A percentile compares a stretch with the other conserved stretches of the same genome.
These are phyloP conservation scores for Jatropha curcas DNA, from an alignment of 345 rosid genomes.

Conservation along the genomic window DNA sequence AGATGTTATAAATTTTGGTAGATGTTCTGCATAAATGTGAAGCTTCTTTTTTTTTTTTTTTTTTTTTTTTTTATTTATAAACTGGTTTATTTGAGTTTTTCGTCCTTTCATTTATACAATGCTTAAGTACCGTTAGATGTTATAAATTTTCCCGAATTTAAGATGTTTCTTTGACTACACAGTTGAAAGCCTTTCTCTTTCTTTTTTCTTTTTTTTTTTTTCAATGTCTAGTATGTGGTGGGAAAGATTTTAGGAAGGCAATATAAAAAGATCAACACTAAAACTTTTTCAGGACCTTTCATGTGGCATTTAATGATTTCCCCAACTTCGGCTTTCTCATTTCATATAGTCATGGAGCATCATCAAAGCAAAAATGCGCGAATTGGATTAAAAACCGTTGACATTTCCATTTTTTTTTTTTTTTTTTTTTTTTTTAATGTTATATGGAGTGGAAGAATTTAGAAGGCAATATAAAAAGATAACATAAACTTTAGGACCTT, in stretches of 20 bases:
- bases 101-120: too few relatives aligned
- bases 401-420: too few relatives aligned
- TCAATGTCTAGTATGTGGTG: not conserved
- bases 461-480: not conserved
- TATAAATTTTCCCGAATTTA: too few relatives aligned
- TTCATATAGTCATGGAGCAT: not conserved
- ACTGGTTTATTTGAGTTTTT: too few relatives aligned
- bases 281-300: not conserved
- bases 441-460: not conserved
- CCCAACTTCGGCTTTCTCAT: too few relatives aligned
- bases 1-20: too few relatives aligned
- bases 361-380: slow-evolving; percentile 26
- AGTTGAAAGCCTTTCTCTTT: too few relatives aligned
- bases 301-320: not conserved
- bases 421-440: not conserved
- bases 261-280: not conserved
- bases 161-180: too few relatives aligned
- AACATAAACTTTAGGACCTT: not conserved
- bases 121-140: too few relatives aligned
- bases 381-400: slow-evolving; percentile 17
- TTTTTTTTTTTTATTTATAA: too few relatives aligned
- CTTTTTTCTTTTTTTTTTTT: not conserved
- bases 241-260: not conserved
- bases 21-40: too few relatives aligned
- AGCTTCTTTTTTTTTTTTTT: too few relatives aligned